Evolutionary conservation across 2,329 filamentous ascomycete species (phyloP).

Genomic region (Venturiaceae sp.): DNA sequence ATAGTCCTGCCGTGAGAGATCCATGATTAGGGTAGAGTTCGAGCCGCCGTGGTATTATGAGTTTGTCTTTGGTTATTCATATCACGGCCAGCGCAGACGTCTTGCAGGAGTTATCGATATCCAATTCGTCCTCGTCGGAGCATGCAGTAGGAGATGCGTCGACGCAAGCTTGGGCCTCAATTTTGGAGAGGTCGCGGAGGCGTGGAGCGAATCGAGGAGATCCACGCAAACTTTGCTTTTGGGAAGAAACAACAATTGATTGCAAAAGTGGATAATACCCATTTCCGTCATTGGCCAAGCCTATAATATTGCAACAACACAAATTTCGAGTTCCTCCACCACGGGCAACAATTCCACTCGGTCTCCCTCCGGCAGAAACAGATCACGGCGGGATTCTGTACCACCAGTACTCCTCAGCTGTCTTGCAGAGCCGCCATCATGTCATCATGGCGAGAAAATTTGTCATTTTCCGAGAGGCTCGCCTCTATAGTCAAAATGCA

Average conservation of each 20-base stretch:
- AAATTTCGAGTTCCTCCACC: no score
- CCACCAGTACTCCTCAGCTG: not conserved
- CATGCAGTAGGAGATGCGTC: not conserved
- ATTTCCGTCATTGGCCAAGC: not conserved
- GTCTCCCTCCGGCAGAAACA: not conserved
- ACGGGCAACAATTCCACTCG: no score
- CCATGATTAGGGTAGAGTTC: conserved; percentile 25
- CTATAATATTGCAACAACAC: not conserved
- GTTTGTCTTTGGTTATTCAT: not conserved
- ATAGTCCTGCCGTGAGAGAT: conserved; percentile 80
- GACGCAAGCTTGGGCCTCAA: not conserved
- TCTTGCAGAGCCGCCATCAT: not conserved
- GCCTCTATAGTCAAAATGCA: conserved; percentile 37
- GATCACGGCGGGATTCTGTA: not conserved
- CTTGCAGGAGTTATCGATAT: not conserved
- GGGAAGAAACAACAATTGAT: not conserved
- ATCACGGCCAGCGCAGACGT: conserved; percentile 1
- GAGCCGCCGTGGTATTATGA: not conserved
- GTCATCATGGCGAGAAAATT: conserved; percentile 27
- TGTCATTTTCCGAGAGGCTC: conserved; percentile 37
- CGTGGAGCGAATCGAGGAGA: no score
- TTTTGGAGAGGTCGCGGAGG: no score
- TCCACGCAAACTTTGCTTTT: not conserved
- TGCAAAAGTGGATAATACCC: not conserved
- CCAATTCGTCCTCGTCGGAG: not conserved